Evolutionary conservation across 805 yeast species (phyloP), one percentile per base, ranked within the genome.

Genomic region (Kuraishia borneana): DNA sequence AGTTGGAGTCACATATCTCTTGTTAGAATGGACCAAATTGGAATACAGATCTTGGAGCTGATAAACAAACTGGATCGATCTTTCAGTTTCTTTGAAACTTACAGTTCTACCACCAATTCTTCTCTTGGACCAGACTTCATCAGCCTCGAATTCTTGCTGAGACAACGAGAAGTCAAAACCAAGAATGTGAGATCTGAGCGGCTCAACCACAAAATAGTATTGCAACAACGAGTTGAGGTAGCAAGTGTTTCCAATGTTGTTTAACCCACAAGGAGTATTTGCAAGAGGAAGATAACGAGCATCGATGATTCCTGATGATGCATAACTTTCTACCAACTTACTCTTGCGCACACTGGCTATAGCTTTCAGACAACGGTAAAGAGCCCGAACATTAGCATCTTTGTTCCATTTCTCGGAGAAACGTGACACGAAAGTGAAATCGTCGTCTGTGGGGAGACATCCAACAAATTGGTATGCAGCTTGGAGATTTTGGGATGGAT

Each of bases 191-290:
- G 79, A 72, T 38, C 96, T 66, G 26, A 92, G 60, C 0, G 96
- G 96, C 36, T 73, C 72, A 30, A 92, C 73, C 5, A 85, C 81
- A 59, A 87, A 92, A 53, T 85, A 89, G 48, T 81, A 89, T 51
- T 89, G 98, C 28, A 89, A 59, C 32, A 92, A 62, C 0, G 97
- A 89, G 52, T 92, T 89, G 53, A 92, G 63, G 45, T 88, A 88
- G 55, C 98, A 92, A 0, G 98, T 89, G 51, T 92, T 92, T 18
- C 98, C 98, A 41, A 87, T 88, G 51, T 92, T 92, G 54, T 81
- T 83, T 48, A 92, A 65, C 0, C 98, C 98, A 3, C 85, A 83
- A 0, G 98, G 98, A 73, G 89, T 77, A 33, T 72, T 68, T 12
- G 70, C 76, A 0, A 74, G 70, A 0, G 87, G 77, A 14, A 82